phyloP scores from a whole-genome alignment of 2,329 filamentous ascomycete genomes.

The Colletotrichum liriopes region DNA sequence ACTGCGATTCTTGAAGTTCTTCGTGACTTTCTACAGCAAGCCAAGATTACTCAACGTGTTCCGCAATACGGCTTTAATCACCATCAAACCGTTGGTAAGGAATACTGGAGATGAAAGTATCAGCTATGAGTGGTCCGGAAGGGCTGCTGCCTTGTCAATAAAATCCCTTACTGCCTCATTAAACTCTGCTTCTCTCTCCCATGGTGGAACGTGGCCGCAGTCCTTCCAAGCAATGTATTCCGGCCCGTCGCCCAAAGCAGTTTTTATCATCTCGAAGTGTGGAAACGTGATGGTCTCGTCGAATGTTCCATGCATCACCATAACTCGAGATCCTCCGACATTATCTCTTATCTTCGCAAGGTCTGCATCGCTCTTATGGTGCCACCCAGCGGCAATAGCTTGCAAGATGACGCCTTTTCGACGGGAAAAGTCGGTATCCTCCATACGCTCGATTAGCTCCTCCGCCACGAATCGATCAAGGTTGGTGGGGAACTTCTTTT shows the following conservation, averaged over 20 bases:
- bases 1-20: too few relatives aligned
- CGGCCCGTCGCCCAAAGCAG: constrained; percentile 26
- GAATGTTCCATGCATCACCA: constrained; percentile 30
- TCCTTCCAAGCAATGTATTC: constrained; percentile 26
- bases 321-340: constrained; percentile 17
- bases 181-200: constrained; percentile 28
- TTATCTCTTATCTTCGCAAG: constrained; percentile 16
- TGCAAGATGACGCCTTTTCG: constrained; percentile 26
- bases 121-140: background rate
- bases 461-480: constrained; percentile 33
- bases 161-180: constrained; percentile 6
- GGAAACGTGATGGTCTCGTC: constrained; percentile 27
- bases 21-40: too few relatives aligned
- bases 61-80: too few relatives aligned
- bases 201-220: constrained; percentile 17
- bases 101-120: background rate
- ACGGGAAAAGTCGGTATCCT: constrained; percentile 10
- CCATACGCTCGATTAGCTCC: constrained; percentile 16
- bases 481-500: constrained; percentile 20
- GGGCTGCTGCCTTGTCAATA: background rate
- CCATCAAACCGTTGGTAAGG: background rate
- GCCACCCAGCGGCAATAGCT: constrained; percentile 31
- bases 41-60: too few relatives aligned
- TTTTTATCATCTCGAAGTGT: constrained; percentile 24
- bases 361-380: constrained; percentile 25